phyloP scores from a whole-genome alignment of 2,329 filamentous ascomycete species.

The Fusarium papillatum region DNA sequence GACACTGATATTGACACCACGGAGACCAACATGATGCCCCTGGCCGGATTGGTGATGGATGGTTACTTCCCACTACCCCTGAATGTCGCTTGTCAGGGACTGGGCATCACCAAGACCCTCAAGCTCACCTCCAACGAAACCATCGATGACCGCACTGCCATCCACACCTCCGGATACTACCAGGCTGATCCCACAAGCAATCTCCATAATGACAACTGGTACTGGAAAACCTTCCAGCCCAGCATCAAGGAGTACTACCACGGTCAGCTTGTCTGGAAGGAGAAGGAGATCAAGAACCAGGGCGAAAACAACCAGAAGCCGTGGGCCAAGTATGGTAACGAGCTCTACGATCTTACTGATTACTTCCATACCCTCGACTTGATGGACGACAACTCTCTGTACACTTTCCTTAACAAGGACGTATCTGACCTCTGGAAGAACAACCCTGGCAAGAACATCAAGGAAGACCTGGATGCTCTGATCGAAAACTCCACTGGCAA shows the following conservation, averaged over 20 bases:
- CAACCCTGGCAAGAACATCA: slow-evolving; percentile 86
- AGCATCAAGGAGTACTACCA: slow-evolving; percentile 89
- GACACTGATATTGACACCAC: slow-evolving; percentile 75
- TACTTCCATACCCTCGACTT: slow-evolving; percentile 84
- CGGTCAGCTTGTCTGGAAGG: slow-evolving; percentile 84
- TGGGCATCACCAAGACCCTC: slow-evolving; percentile 73
- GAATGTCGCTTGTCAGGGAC: slow-evolving; percentile 77
- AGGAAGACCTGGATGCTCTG: slow-evolving; percentile 70
- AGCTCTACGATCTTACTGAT: slow-evolving; percentile 90
- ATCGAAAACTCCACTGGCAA: slow-evolving; percentile 64
- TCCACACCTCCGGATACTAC: slow-evolving; percentile 79
- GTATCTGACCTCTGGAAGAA: slow-evolving; percentile 78
- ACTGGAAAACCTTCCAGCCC: slow-evolving; percentile 79
- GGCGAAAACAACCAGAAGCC: slow-evolving; percentile 76
- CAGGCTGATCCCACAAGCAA: slow-evolving; percentile 67
- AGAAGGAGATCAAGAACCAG: slow-evolving; percentile 69
- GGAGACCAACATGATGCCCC: slow-evolving; percentile 77
- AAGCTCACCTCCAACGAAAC: slow-evolving; percentile 76
- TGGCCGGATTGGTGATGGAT: slow-evolving; percentile 85
- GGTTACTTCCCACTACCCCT: slow-evolving; percentile 90
- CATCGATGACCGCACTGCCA: slow-evolving; percentile 63
- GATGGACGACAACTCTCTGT: slow-evolving; percentile 67
- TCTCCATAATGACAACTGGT: slow-evolving; percentile 81
- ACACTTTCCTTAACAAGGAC: slow-evolving; percentile 79
- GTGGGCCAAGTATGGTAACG: slow-evolving; percentile 85